phyloP scores from a whole-genome alignment of 2,329 filamentous ascomycete species.

The Paraphoma sp. region DNA sequence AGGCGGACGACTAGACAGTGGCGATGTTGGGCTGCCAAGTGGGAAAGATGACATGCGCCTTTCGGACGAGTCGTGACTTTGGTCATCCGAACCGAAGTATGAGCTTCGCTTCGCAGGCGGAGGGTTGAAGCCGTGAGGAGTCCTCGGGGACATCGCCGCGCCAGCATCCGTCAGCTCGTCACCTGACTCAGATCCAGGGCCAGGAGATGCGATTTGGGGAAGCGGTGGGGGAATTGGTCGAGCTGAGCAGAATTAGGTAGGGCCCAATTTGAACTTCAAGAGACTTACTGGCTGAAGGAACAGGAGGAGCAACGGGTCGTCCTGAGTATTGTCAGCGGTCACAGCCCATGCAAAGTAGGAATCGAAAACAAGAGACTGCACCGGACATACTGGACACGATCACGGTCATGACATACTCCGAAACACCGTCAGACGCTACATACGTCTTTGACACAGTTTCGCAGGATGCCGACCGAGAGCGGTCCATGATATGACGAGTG shows the following conservation, averaged over 20 bases:
- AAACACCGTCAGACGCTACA: conserved; percentile 37
- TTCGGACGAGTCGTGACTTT: conserved; percentile 30
- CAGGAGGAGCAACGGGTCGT: conserved; percentile 47
- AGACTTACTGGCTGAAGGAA: conserved; percentile 45
- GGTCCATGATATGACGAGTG: conserved; percentile 23
- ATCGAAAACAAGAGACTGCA: background rate
- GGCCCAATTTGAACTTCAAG: background rate
- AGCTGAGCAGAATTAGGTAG: conserved; percentile 54
- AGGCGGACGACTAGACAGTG: conserved; percentile 48
- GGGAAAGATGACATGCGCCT: conserved; percentile 62
- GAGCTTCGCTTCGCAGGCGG: conserved; percentile 48
- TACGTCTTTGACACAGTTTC: conserved; percentile 44
- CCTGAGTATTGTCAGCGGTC: conserved; percentile 43
- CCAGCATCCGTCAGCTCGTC: conserved; percentile 70
- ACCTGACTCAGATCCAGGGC: conserved; percentile 83
- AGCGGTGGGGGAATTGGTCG: conserved; percentile 66
- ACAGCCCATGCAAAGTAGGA: background rate
- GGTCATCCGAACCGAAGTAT: conserved; percentile 49
- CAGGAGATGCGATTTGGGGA: conserved; percentile 67
- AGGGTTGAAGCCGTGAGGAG: conserved; percentile 33
- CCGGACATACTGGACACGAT: conserved; percentile 48
- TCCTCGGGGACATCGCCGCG: conserved; percentile 40
- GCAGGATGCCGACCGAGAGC: conserved; percentile 32
- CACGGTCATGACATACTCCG: conserved; percentile 47
- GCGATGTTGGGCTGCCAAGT: conserved; percentile 43